Percentiles rank a stretch among this genome's conserved stretches.
Conservation (phyloP, 108 stramenopile genomes). For the Cyclostephanos invisitatus region DNA sequence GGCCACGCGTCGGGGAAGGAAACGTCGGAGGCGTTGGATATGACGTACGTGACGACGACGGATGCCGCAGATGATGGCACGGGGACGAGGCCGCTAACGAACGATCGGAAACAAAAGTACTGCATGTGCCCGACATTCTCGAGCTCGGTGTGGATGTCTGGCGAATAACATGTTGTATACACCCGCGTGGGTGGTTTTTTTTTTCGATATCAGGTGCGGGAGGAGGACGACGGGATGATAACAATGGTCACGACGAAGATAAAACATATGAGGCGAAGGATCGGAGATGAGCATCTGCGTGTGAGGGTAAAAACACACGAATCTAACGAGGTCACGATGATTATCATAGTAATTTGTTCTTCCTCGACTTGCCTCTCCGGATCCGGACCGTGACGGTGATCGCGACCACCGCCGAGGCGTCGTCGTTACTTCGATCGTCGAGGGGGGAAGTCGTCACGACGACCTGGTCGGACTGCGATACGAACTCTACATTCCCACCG, state of each 20-base stretch:
- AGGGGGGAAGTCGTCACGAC: background rate
- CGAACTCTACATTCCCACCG: constrained; percentile 75
- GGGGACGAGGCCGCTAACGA: constrained; percentile 32
- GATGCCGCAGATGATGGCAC: background rate
- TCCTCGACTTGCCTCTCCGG: constrained; percentile 1
- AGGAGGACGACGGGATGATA: background rate
- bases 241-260: no score
- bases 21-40: constrained; percentile 65
- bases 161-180: constrained; percentile 4
- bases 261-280: background rate
- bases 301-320: no score
- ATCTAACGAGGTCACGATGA: no score
- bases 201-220: no score
- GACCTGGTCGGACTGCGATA: background rate
- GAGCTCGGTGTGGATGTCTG: constrained; percentile 69
- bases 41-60: constrained; percentile 56
- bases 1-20: constrained; percentile 76
- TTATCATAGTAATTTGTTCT: background rate
- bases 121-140: constrained; percentile 74
- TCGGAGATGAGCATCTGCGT: no score
- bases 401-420: constrained; percentile 39
- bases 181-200: no score
- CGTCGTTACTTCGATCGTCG: constrained; percentile 6
- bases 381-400: constrained; percentile 24
- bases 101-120: constrained; percentile 75